phyloP scores from a whole-genome alignment of 352 stramenopile species.

The Elongisporangium undulatum region DNA sequence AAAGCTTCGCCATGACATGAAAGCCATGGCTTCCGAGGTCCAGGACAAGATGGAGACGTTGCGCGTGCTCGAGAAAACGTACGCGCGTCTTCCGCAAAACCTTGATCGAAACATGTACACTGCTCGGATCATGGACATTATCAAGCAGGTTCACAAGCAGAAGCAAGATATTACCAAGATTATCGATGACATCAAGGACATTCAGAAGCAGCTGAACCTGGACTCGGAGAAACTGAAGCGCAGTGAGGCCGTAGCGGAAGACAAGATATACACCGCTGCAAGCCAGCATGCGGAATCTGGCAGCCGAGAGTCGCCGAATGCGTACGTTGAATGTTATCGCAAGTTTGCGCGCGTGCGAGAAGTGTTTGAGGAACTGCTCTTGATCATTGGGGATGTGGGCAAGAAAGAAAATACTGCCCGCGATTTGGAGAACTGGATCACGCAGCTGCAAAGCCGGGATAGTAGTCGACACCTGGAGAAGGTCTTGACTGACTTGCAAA shows the following conservation, averaged over 20 bases:
- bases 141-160: slow-evolving; percentile 87
- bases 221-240: slow-evolving; percentile 78
- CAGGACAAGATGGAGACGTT: slow-evolving; percentile 68
- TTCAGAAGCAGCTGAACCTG: slow-evolving; percentile 81
- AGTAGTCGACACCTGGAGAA: slow-evolving; percentile 63
- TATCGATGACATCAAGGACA: slow-evolving; percentile 63
- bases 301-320: slow-evolving; percentile 5
- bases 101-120: slow-evolving; percentile 82
- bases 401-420: slow-evolving; percentile 73
- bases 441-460: slow-evolving; percentile 70
- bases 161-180: slow-evolving; percentile 85
- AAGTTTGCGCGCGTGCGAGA: slow-evolving; percentile 80
- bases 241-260: slow-evolving; percentile 75
- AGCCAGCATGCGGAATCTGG: slow-evolving; percentile 14
- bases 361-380: slow-evolving; percentile 80
- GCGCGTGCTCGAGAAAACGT: slow-evolving; percentile 47
- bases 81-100: slow-evolving; percentile 39
- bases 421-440: slow-evolving; percentile 83
- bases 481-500: slow-evolving; percentile 68
- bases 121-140: slow-evolving; percentile 89
- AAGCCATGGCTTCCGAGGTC: slow-evolving; percentile 50
- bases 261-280: slow-evolving; percentile 76
- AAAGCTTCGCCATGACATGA: slow-evolving; percentile 54
- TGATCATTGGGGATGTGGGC: slow-evolving; percentile 55
- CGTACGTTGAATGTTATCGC: slow-evolving; percentile 82